These are phyloP conservation scores for Leccinum boreale DNA, from an alignment of 768 basidiomycete genomes.

Conservation along the genomic window DNA sequence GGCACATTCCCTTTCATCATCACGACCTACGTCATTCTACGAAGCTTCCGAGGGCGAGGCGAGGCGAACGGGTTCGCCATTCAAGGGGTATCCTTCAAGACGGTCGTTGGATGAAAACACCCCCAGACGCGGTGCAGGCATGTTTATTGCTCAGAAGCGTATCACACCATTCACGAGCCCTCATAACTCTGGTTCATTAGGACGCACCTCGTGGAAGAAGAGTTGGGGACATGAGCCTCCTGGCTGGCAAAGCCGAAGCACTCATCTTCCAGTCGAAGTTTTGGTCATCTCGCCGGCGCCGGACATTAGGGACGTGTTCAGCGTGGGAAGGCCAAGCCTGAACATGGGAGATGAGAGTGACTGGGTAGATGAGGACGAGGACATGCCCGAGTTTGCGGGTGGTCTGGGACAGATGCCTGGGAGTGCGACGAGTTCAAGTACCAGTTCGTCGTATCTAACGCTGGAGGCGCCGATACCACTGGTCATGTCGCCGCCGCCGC, in stretches of 20 bases:
- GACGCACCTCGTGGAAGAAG: slow-evolving; percentile 84
- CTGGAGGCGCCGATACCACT: slow-evolving; percentile 43
- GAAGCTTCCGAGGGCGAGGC: slow-evolving; percentile 70
- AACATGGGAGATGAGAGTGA: slow-evolving; percentile 75
- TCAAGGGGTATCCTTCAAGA: slow-evolving; percentile 46
- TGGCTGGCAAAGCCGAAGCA: slow-evolving; percentile 69
- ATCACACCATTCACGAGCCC: slow-evolving; percentile 69
- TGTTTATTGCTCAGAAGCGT: slow-evolving; percentile 82
- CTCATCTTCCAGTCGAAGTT: slow-evolving; percentile 74
- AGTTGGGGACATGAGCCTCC: slow-evolving; percentile 86
- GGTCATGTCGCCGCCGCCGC: slow-evolving; percentile 44
- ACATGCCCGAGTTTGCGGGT: slow-evolving; percentile 65
- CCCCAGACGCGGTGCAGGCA: slow-evolving; percentile 44
- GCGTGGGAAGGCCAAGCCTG: slow-evolving; percentile 52
- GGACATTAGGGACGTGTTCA: slow-evolving; percentile 75
- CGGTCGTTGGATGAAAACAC: slow-evolving; percentile 46
- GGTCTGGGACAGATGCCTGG: slow-evolving; percentile 63
- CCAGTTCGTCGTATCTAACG: slow-evolving; percentile 23
- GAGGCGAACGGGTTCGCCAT: slow-evolving; percentile 62
- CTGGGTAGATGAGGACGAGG: slow-evolving; percentile 88
- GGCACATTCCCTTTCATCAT: slow-evolving; percentile 70
- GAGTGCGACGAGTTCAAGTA: slow-evolving; percentile 24
- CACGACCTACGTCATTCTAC: slow-evolving; percentile 74
- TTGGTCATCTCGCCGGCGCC: slow-evolving; percentile 58
- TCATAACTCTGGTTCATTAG: slow-evolving; percentile 42